Evolutionary conservation across 306 rosid genomes (phyloP), one percentile per base, ranked within the genome.

Genomic region (Dalbergia cochinchinensis): DNA sequence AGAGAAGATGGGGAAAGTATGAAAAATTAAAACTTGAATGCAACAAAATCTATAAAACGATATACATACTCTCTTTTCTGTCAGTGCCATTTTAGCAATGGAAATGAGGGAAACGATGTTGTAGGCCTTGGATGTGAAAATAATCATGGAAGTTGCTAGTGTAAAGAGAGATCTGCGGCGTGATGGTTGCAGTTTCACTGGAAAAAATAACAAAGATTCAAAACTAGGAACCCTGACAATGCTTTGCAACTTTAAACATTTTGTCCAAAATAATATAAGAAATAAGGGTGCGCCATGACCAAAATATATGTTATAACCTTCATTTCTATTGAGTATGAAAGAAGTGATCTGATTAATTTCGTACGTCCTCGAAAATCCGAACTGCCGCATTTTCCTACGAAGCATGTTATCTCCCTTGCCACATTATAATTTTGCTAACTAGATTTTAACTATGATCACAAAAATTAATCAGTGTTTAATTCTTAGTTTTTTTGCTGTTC

Each of bases 141-240:
- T 81, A 82, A 95, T 87, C 99, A 95, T 95, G 51, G 94, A 85
- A 39, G 91, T 91, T 78, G 98, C 96, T 48, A 93, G 87, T 71
- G 92, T 83, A 79, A 90, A 91, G 44, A 95, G 92, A 71, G 98
- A 95, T 82, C 99, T 89, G 77, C 93, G 85, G 35, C 93, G 92
- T 7, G 98, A 95, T 66, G 99, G 96, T 72, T 88, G 96, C 77
- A 95, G 80, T 55, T 86, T 59, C 62, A 90, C 99, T 93, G 93
- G 13, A 85, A 84, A 84, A 69, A 75, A 62, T 59, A 69, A 73
- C 54, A 77, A 41, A 51, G 19, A 55, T 57, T 77, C 81, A 83
- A 83, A 82, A 61, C 75, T 66, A 51, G 35, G 82, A 41, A 83
- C 74, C 80, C 57, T 61, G 81, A 71, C 20, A 62, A 79, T 44